A percentile compares a stretch with the other conserved stretches of the same genome.
Evolutionary conservation across 805 yeast species (phyloP).

Genomic region (Isabelozyma gotoi): DNA sequence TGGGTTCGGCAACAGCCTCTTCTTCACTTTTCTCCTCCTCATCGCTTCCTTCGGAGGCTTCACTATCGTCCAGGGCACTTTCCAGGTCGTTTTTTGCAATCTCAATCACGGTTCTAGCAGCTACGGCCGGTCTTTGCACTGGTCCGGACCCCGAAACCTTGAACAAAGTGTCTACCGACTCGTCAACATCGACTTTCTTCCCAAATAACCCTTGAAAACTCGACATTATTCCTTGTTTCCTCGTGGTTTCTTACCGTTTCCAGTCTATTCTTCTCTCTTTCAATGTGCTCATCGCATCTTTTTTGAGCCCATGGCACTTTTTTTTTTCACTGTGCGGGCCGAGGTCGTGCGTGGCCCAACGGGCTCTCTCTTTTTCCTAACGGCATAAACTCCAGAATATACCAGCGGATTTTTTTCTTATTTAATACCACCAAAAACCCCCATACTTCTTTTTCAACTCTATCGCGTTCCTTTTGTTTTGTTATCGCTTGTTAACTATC

Average conservation of each 20-base stretch:
- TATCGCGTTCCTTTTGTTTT: not conserved
- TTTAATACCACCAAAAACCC: no score
- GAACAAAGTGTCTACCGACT: constrained; percentile 30
- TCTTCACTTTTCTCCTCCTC: constrained; percentile 16
- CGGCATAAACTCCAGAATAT: no score
- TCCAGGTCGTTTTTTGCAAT: constrained; percentile 1
- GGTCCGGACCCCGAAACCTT: constrained; percentile 41
- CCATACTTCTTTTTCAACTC: no score
- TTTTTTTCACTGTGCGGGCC: no score
- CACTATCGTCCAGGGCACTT: constrained; percentile 4
- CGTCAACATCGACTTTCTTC: constrained; percentile 20
- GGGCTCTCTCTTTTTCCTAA: no score
- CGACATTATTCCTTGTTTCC: constrained; percentile 25
- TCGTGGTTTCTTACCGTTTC: not conserved
- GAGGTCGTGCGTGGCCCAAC: no score
- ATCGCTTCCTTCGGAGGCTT: constrained; percentile 14
- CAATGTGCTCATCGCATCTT: not conserved
- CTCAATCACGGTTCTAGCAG: constrained; percentile 19
- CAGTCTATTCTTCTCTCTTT: not conserved
- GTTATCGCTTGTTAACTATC: no score
- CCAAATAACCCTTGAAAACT: constrained; percentile 36
- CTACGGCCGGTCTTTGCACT: constrained; percentile 31
- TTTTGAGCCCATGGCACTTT: no score
- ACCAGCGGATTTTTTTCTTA: no score
- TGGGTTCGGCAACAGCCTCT: constrained; percentile 10